Evolutionary conservation across 1,284 basidiomycete genomes (phyloP).

Genomic region (Anthracocystis setariae): DNA sequence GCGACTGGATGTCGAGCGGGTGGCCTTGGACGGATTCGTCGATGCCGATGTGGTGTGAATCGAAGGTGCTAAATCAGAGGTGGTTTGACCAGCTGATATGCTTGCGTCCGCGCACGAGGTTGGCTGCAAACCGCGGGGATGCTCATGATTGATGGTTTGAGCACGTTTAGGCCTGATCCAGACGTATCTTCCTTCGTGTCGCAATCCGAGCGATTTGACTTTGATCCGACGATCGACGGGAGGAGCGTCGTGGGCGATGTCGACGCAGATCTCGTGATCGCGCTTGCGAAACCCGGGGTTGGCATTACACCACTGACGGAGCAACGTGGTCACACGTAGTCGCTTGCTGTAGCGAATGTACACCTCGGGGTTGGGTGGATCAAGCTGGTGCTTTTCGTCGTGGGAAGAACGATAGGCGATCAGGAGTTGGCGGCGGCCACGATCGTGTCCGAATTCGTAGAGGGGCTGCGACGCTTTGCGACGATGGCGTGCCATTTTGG

Average conservation of each 20-base stretch:
- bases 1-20: no score
- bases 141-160: no score
- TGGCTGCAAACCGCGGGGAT: no score
- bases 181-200: not conserved
- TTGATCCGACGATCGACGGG: not conserved
- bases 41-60: no score
- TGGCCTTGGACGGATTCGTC: no score
- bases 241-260: not conserved
- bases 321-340: not conserved
- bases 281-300: not conserved
- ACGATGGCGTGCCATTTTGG: not conserved
- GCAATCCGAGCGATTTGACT: not conserved
- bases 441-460: not conserved
- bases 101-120: no score
- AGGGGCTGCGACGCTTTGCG: not conserved
- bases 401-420: not conserved
- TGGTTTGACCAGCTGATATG: no score
- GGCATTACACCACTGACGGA: not conserved
- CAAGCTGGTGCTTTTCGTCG: not conserved
- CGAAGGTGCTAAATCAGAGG: no score
- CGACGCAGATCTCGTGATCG: not conserved
- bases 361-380: not conserved
- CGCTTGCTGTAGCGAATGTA: not conserved
- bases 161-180: not conserved
- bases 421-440: not conserved